Conservation (phyloP, 2,329 filamentous ascomycete species). For the Verticillium zaregamsianum region DNA sequence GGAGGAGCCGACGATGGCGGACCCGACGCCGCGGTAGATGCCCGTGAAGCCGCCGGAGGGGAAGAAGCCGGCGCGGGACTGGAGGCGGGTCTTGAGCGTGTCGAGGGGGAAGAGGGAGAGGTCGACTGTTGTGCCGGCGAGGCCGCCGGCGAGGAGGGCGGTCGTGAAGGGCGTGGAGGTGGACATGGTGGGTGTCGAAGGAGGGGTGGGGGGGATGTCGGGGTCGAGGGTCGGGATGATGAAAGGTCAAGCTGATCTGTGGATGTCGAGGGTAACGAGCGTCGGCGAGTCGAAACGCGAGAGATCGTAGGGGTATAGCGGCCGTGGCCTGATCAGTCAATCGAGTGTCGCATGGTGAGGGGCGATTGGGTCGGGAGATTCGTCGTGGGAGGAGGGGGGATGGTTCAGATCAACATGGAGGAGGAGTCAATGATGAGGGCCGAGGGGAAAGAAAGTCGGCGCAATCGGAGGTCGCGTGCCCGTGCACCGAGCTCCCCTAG, state of each 20-base stretch:
- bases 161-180: conserved; percentile 47
- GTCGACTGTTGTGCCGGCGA: conserved; percentile 95
- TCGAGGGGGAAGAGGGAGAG: conserved; percentile 96
- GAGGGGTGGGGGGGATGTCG: not conserved
- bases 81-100: conserved; percentile 96
- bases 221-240: not conserved
- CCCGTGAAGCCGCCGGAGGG: conserved; percentile 82
- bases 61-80: conserved; percentile 74
- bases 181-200: conserved; percentile 14
- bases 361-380: not conserved
- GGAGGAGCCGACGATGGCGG: conserved; percentile 83
- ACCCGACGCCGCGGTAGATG: conserved; percentile 90
- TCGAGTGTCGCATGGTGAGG: not conserved
- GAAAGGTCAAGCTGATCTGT: not conserved
- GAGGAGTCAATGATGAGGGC: not conserved
- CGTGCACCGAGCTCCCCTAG: not conserved
- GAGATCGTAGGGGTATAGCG: not conserved
- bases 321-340: not conserved
- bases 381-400: not conserved
- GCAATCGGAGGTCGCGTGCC: not conserved
- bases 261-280: not conserved
- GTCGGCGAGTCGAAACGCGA: not conserved
- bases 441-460: not conserved
- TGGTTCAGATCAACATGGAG: not conserved
- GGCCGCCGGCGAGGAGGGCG: conserved; percentile 72